phyloP scores from a whole-genome alignment of 352 stramenopile genomes.

The Phytophthora multivora region DNA sequence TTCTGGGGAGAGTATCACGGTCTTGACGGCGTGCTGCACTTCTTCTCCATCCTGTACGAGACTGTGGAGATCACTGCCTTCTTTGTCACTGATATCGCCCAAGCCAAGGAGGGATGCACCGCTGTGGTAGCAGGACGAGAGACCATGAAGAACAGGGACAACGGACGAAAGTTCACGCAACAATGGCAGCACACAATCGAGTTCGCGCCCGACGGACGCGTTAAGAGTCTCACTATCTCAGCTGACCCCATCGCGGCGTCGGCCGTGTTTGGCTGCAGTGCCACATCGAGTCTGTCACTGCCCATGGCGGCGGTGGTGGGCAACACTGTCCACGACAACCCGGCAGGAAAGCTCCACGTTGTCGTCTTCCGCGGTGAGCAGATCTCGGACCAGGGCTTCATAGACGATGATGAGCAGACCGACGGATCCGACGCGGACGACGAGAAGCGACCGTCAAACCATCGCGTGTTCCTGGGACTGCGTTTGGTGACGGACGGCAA shows the following conservation, averaged over 20 bases:
- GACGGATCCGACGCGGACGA: slow-evolving; percentile 50
- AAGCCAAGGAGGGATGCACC: slow-evolving; percentile 82
- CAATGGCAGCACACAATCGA: slow-evolving; percentile 91
- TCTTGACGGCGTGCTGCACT: slow-evolving; percentile 86
- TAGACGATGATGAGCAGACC: slow-evolving; percentile 56
- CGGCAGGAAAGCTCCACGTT: slow-evolving; percentile 70
- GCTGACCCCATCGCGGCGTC: slow-evolving; percentile 86
- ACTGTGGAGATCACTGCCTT: slow-evolving; percentile 89
- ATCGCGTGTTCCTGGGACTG: slow-evolving; percentile 68
- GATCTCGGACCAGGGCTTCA: slow-evolving; percentile 67
- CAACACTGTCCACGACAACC: slow-evolving; percentile 82
- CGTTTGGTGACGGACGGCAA: slow-evolving; percentile 83
- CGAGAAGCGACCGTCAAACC: slow-evolving; percentile 37
- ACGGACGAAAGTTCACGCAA: slow-evolving; percentile 88
- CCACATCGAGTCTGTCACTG: slow-evolving; percentile 84
- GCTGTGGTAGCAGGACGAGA: slow-evolving; percentile 83
- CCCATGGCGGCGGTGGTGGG: slow-evolving; percentile 84
- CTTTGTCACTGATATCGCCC: slow-evolving; percentile 89
- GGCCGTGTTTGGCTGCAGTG: slow-evolving; percentile 87
- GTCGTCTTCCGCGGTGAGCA: slow-evolving; percentile 85
- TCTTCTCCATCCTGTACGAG: slow-evolving; percentile 91
- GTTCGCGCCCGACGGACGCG: slow-evolving; percentile 82
- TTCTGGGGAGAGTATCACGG: slow-evolving; percentile 91
- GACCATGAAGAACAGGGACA: slow-evolving; percentile 91
- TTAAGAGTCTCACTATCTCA: slow-evolving; percentile 88